Base-by-base conservation (phyloP, 768 basidiomycete genomes). In the Ramaria rubella region DNA sequence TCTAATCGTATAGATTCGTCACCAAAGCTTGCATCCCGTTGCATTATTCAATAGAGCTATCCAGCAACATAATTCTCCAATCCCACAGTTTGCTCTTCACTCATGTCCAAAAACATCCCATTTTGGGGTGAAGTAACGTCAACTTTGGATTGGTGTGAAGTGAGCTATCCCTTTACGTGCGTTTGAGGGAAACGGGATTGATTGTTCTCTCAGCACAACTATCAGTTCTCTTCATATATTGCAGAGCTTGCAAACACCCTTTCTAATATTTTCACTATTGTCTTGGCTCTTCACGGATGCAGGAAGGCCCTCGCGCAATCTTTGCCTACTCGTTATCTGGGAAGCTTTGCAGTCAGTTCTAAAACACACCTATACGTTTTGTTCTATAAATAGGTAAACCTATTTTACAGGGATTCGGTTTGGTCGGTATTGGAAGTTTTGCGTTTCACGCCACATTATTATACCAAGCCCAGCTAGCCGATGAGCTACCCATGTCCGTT, bases 131-230 rank as follows among this genome's bases (percentile, higher is more conserved):
- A 81, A 9, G 77, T 83, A 31, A 87, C 86, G 0, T 78, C 85
- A 12, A 86, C 85, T 3, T 68, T 87, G 21, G 85, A 87, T 64
- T 87, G 85, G 85, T 87, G 86, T 62, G 85, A 87, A 75, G 85
- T 74, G 34, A 74, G 63, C 15, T 14, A 17, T 51, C 33, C 36
- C 11, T 27, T 49, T 58, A 46, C 23, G 56, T 40, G 14, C 8
- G 26, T 15, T 48, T 21, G 29, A 45, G 40, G 40, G 36, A 31
- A 38, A 5, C 51, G n/a, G 45, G 27, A 15, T 38, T 23, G 8
- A 15, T 49, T 30, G 17, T 40, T 33, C 44, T 23, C 56, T 30
- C 62, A 91, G 82, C 74, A 77, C 49, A 92, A 90, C 66, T 87
- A 90, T 69, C 83, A 86, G 65, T 86, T 87, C 69, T 82, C 85